A percentile compares a stretch with the other conserved stretches of the same genome.
phyloP scores from a whole-genome alignment of 345 rosid genomes.

The Populus davidiana region DNA sequence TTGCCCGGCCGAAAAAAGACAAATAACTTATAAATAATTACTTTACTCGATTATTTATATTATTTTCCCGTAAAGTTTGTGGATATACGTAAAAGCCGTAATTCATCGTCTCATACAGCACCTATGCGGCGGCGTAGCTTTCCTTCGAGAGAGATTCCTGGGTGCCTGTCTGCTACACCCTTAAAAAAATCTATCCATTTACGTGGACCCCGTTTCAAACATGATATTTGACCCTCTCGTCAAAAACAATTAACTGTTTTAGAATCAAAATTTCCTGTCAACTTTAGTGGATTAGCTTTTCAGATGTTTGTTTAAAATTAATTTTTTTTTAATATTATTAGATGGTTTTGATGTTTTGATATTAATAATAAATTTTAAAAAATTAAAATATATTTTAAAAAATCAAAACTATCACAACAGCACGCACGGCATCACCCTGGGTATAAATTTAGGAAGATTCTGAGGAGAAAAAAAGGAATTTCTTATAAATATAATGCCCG shows the following conservation, averaged over 20 bases:
- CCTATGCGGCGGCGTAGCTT: too few species aligned
- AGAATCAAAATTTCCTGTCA: background rate
- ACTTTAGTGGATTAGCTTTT: background rate
- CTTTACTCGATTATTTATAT: background rate
- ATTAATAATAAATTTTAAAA: too few species aligned
- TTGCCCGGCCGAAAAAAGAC: background rate
- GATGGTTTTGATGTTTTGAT: too few species aligned
- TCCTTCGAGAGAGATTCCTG: too few species aligned
- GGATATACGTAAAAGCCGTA: background rate
- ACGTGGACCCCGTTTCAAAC: background rate
- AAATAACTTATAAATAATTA: background rate
- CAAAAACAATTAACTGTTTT: too few species aligned
- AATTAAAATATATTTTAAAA: too few species aligned
- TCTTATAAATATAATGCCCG: background rate
- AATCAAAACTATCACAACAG: too few species aligned
- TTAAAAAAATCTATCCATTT: too few species aligned
- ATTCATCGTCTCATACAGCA: background rate
- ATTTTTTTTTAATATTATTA: too few species aligned
- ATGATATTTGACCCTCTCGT: background rate
- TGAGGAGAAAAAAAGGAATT: background rate
- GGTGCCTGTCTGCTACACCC: too few species aligned
- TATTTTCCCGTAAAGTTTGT: background rate
- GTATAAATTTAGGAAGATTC: background rate
- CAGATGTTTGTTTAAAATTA: too few species aligned
- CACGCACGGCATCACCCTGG: too few species aligned